Evolutionary conservation across 371 early-diverging fungal species (phyloP), one percentile per base, ranked within the genome.

Genomic region (Mucor plumbeus): DNA sequence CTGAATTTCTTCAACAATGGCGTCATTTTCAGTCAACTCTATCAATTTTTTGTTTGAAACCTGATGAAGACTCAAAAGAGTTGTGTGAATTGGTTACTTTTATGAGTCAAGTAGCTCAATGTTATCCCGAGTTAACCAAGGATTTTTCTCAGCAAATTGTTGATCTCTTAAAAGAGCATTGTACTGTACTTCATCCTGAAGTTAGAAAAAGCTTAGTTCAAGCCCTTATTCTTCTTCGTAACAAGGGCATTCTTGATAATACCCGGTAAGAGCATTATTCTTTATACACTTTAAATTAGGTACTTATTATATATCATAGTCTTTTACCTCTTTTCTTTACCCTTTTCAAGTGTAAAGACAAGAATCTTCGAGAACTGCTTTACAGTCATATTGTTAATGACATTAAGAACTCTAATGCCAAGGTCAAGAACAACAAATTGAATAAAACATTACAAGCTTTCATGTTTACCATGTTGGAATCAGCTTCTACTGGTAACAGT

Each of bases 381-480:
- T 95, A 97, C 81, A 88, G 76, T 61, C 94, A 95, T 71, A 98
- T 98, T 71, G 94, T 98, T 13, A 91, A 86, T 63, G 98, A 98
- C 74, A 95, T 98, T 83, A 94, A 94, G 73, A 88, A 85, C 65
- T 87, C 95, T 60, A 98, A 98, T 78, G 87, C 88, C 54, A 94
- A 95, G 73, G 88, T 89, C 34, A 96, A 94, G 79, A 97, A 98
- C 87, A 96, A 97, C 86, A 93, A 92, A 74, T 81, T 98, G 64
- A 98, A 98, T 90, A 95, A 94, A 78, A 88, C 93, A 3, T 85
- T 98, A 47, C 98, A 98, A 82, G 94, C 94, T 63, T 95, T 90
- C 75, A 96, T 98, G 96, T 98, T 94, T 76, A 94, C 92, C 61
- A 92, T 98, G 87, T 81, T 97, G 40, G 85, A 86, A 60, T 78